Percentiles rank a stretch among this genome's conserved stretches.
Evolutionary conservation across 371 early-diverging fungal species (phyloP).

Genomic region (Rhizopus stolonifer): DNA sequence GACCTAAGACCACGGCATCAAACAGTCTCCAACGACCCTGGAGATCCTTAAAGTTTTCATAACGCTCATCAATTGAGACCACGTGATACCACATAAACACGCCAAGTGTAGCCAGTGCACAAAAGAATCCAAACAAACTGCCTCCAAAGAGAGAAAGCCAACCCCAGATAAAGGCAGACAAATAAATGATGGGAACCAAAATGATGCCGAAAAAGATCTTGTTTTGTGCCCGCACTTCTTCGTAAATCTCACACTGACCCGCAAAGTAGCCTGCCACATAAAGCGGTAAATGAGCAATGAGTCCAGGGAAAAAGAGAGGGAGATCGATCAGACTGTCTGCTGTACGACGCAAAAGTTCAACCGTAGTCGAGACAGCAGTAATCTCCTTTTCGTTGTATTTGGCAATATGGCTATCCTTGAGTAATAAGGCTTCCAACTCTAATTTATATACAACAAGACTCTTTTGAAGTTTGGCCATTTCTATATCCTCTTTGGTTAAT

Average conservation of each 20-base stretch:
- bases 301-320: slow-evolving; percentile 54
- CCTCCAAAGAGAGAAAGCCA: slow-evolving; percentile 45
- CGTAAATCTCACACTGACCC: slow-evolving; percentile 50
- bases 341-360: slow-evolving; percentile 40
- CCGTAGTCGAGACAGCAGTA: slow-evolving; percentile 38
- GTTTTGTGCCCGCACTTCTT: slow-evolving; percentile 58
- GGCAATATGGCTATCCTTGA: slow-evolving; percentile 49
- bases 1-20: slow-evolving; percentile 49
- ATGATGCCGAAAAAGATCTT: slow-evolving; percentile 50
- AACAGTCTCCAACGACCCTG: slow-evolving; percentile 52
- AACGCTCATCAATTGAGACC: slow-evolving; percentile 47
- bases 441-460: slow-evolving; percentile 45
- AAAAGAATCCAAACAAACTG: slow-evolving; percentile 46
- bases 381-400: slow-evolving; percentile 50
- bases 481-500: slow-evolving; percentile 25
- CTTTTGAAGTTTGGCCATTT: slow-evolving; percentile 37
- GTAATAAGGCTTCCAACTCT: slow-evolving; percentile 31
- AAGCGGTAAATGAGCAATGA: slow-evolving; percentile 54
- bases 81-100: slow-evolving; percentile 54
- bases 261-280: slow-evolving; percentile 52
- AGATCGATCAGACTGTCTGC: slow-evolving; percentile 43
- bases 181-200: slow-evolving; percentile 44
- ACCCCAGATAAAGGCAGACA: slow-evolving; percentile 40
- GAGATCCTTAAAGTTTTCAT: slow-evolving; percentile 48
- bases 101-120: slow-evolving; percentile 34